phyloP scores from a whole-genome alignment of 768 basidiomycete genomes.

The Kwoniella newhampshirensis region DNA sequence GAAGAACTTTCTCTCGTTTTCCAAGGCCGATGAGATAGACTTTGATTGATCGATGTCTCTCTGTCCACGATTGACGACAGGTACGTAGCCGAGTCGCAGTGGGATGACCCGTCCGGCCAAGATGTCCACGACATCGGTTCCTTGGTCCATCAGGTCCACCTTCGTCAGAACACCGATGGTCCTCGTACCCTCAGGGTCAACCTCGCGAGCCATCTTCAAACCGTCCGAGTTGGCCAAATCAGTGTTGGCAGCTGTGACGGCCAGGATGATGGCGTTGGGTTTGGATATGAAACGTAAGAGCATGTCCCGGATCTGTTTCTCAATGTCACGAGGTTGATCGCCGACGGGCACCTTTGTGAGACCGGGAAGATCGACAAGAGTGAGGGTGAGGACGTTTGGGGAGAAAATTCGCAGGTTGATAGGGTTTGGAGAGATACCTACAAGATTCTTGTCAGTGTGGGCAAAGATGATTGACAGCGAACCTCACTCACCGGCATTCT shows the following conservation, averaged over 20 bases:
- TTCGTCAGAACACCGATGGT: conserved; percentile 99
- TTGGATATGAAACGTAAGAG: conserved; percentile 91
- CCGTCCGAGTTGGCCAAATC: conserved; percentile 99
- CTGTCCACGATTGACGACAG: conserved; percentile 97
- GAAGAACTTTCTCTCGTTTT: conserved; percentile 87
- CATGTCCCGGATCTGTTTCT: conserved; percentile 97
- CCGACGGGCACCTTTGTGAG: conserved; percentile 90
- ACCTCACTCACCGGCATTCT: conserved; percentile 74
- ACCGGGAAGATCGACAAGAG: conserved; percentile 95
- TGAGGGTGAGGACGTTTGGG: conserved; percentile 93
- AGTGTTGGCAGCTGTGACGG: conserved; percentile 91
- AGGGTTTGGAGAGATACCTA: conserved; percentile 90
- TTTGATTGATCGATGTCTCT: conserved; percentile 91
- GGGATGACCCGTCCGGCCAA: conserved; percentile 96
- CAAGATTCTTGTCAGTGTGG: too few relatives aligned
- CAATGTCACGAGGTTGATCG: conserved; percentile 95
- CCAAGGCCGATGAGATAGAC: conserved; percentile 78
- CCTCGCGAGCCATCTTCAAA: conserved; percentile 89
- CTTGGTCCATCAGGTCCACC: conserved; percentile 96
- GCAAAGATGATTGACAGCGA: too few relatives aligned
- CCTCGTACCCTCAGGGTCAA: conserved; percentile 92
- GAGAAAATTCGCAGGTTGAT: conserved; percentile 98
- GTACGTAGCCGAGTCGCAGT: conserved; percentile 92
- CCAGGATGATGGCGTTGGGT: conserved; percentile 92
- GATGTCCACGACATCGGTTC: conserved; percentile 98